phyloP scores from a whole-genome alignment of 116 monocot species.

The Iris pallida region DNA sequence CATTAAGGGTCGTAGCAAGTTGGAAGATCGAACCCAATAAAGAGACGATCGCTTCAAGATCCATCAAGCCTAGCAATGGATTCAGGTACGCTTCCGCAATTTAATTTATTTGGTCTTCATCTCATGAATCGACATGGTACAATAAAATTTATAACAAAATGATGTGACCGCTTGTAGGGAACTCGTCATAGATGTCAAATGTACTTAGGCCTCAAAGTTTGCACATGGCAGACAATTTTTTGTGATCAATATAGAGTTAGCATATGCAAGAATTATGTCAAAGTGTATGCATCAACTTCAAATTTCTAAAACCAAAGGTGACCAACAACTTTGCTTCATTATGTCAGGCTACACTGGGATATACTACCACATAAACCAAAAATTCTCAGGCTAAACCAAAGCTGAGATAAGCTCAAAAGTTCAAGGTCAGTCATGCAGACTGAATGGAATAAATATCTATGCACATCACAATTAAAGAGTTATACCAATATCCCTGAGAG shows the following conservation, averaged over 20 bases:
- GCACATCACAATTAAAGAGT: no score
- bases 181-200: not conserved
- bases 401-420: not conserved
- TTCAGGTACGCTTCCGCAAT: no score
- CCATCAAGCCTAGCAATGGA: no score
- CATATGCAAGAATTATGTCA: not conserved
- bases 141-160: no score
- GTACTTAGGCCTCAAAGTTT: not conserved
- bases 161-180: not conserved
- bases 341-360: not conserved
- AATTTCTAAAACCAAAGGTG: not conserved
- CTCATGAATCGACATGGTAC: no score
- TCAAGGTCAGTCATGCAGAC: no score
- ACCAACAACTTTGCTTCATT: not conserved
- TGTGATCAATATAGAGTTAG: not conserved
- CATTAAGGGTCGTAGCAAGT: no score
- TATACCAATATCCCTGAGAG: no score
- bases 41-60: no score
- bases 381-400: not conserved
- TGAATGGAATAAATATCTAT: no score
- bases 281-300: not conserved
- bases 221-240: not conserved
- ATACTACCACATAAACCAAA: not conserved
- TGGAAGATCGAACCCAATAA: no score
- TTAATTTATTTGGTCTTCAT: no score